Base-by-base conservation (phyloP, 345 rosid species). In the Mangifera indica region DNA sequence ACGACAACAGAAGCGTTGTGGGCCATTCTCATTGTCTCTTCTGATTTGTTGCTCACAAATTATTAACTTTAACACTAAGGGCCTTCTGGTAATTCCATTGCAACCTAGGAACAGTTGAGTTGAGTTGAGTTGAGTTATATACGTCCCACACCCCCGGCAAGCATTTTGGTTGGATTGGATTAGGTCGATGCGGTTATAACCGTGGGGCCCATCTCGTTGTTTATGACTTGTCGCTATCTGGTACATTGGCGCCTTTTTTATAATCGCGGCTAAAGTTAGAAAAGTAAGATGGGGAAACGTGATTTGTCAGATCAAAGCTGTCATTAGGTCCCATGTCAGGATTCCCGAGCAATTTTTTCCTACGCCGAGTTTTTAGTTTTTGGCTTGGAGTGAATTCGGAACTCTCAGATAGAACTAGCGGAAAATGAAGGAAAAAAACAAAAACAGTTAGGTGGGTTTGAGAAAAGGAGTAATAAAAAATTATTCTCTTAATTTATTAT, bases 291-390 rank as follows among this genome's bases (percentile, higher is more conserved):
- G n/a, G 55, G 65, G 56, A 59, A 76, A 70, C 63, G 78, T 74
- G 81, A 74, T 66, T 67, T 56, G 83, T 71, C 78, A 71, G 81
- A 70, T 48, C 60, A 1, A 37, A 74, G 78, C 78, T 80, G 78
- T 70, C 81, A 12, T 0, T 7, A n/a, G 80, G 75, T 63, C 59
- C 80, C 80, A 54, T 7, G 55, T 60, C 80, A 73, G 75, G 74
- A 51, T 60, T 69, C 57, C 54, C 72, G n/a, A 73, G 18, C 22
- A 80, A 29, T 15, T 13, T 61, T 25, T 6, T 55, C 10, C 22
- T 54, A 29, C 49, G 74, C 48, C 74, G 66, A 49, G n/a, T 71
- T 60, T 69, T 58, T 17, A 42, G 14, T 24, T 32, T 21, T 54
- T 54, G 61, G 29, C 45, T 3, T 37, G 44, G 14, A 25, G 51